Evolutionary conservation across 202 grass and related monocot genomes (phyloP).

Genomic region (Carex sylvatica): DNA sequence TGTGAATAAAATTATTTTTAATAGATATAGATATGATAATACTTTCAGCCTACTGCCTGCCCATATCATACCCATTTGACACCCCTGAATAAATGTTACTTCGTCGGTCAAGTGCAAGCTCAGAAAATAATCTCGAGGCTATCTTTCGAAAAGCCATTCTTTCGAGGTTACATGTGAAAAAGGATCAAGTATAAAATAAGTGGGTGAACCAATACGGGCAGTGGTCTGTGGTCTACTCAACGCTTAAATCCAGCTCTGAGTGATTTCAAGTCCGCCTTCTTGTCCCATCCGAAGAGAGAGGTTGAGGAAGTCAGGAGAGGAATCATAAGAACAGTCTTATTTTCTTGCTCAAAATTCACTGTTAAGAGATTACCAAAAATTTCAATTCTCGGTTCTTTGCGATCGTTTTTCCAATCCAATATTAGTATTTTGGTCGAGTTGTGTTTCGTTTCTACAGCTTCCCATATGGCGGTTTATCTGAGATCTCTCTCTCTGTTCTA

Average conservation of each 20-base stretch:
- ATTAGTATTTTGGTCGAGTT: neutral
- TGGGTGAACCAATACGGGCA: neutral
- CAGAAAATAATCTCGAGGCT: neutral
- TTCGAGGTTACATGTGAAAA: neutral
- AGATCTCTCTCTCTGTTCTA: neutral
- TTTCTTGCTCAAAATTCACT: conserved; percentile 7
- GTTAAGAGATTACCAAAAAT: neutral
- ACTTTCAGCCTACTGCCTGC: too few relatives aligned
- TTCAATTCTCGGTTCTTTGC: neutral
- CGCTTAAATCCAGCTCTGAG: conserved; percentile 16
- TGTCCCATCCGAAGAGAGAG: neutral
- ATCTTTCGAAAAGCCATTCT: neutral
- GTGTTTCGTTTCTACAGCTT: neutral
- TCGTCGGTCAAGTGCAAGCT: neutral
- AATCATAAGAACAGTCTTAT: neutral
- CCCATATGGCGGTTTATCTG: neutral
- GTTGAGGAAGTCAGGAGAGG: neutral
- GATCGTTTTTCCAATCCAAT: neutral
- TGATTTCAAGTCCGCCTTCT: neutral
- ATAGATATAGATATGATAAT: too few relatives aligned
- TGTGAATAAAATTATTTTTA: too few relatives aligned
- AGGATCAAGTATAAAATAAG: neutral
- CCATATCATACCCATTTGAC: too few relatives aligned
- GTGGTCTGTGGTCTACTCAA: neutral
- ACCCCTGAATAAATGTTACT: too few relatives aligned